Conservation (phyloP, 2,329 filamentous ascomycete genomes). For the Fusarium temperatum region DNA sequence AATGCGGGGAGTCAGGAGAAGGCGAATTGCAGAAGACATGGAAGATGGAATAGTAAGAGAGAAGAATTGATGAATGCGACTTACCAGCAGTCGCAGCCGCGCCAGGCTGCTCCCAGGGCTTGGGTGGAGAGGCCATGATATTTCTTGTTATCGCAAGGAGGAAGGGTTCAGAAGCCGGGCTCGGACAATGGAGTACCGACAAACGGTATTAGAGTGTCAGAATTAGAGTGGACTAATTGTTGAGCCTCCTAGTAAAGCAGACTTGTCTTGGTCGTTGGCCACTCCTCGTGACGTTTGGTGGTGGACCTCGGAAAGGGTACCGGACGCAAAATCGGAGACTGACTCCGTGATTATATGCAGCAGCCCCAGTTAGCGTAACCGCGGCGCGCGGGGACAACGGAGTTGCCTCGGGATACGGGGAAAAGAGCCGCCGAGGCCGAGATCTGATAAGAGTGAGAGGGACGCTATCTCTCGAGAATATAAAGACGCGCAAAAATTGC, state of each 20-base stretch:
- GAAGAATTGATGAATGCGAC: slow-evolving; percentile 40
- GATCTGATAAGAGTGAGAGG: background rate
- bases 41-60: background rate
- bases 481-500: background rate
- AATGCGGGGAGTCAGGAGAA: background rate
- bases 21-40: background rate
- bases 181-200: slow-evolving; percentile 10
- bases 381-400: slow-evolving; percentile 31
- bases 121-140: slow-evolving; percentile 83
- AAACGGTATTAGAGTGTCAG: slow-evolving; percentile 14
- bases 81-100: slow-evolving; percentile 63
- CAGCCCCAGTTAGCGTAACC: slow-evolving; percentile 33
- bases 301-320: slow-evolving; percentile 33
- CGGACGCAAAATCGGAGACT: slow-evolving; percentile 35
- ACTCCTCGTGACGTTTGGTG: slow-evolving; percentile 33
- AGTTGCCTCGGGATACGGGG: slow-evolving; percentile 33
- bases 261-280: slow-evolving; percentile 2
- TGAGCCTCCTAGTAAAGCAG: slow-evolving; percentile 14
- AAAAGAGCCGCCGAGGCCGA: slow-evolving; percentile 12
- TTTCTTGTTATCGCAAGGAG: slow-evolving; percentile 13
- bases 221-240: slow-evolving; percentile 6
- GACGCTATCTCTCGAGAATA: background rate
- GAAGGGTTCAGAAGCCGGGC: slow-evolving; percentile 4
- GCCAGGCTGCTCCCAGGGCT: slow-evolving; percentile 92
- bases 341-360: slow-evolving; percentile 36